Percentiles rank a stretch among this genome's conserved stretches.
These are phyloP conservation scores for Ichthyophthirius multifiliis DNA, from an alignment of 169 alveolate species.

Conservation along the genomic window DNA sequence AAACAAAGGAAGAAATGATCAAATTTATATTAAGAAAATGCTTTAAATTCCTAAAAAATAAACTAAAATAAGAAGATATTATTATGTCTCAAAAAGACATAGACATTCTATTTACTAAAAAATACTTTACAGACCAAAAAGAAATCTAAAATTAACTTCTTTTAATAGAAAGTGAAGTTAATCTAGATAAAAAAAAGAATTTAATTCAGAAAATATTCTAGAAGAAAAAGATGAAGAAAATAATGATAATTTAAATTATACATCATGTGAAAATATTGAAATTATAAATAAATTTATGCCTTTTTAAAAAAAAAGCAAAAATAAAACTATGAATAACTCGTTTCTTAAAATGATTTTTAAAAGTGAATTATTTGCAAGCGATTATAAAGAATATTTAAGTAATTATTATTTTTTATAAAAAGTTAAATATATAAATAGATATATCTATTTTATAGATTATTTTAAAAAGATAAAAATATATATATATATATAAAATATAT, in stretches of 20 bases:
- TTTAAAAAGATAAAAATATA: too few relatives aligned
- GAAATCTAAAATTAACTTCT: neutral
- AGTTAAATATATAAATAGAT: too few relatives aligned
- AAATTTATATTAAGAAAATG: conserved; percentile 1
- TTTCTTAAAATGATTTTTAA: neutral
- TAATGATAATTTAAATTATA: neutral
- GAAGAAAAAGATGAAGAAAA: neutral
- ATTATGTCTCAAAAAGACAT: neutral
- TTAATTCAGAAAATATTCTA: neutral
- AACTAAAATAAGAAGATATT: neutral
- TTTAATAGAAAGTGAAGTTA: neutral
- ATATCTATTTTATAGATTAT: too few relatives aligned
- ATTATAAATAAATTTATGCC: neutral
- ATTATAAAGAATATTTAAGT: conserved; percentile 2
- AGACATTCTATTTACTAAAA: neutral
- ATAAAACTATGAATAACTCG: neutral
- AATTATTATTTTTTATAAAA: neutral
- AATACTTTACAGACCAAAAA: neutral
- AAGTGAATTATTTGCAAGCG: neutral
- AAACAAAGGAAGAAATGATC: conserved; percentile 4
- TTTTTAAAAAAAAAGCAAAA: neutral
- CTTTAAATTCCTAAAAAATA: neutral
- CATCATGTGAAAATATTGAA: neutral
- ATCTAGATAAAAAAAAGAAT: neutral
- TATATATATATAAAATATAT: too few relatives aligned